Evolutionary conservation across 2,329 filamentous ascomycete species (phyloP).

Genomic region (Tolypocladium guangdongense): DNA sequence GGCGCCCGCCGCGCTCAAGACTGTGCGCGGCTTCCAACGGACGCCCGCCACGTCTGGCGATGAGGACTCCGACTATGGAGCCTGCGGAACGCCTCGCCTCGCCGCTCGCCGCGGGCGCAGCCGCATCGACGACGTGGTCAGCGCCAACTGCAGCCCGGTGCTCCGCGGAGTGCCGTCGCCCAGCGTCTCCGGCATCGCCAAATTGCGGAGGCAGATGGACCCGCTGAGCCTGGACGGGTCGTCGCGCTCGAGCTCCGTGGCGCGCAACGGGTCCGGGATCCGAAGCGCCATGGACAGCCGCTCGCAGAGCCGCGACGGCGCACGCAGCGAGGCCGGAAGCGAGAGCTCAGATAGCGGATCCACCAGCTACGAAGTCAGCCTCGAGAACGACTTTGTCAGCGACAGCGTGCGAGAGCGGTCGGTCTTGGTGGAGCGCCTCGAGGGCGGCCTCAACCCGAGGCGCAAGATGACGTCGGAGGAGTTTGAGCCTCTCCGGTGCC

Average conservation of each 20-base stretch:
- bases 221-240: constrained; percentile 54
- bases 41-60: constrained; percentile 44
- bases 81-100: constrained; percentile 25
- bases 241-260: constrained; percentile 45
- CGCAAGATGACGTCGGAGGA: constrained; percentile 88
- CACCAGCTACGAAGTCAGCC: constrained; percentile 74
- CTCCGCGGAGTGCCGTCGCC: constrained; percentile 43
- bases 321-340: constrained; percentile 40
- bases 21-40: constrained; percentile 45
- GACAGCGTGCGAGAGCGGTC: constrained; percentile 40
- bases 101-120: constrained; percentile 27
- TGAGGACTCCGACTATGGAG: constrained; percentile 43
- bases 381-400: constrained; percentile 79
- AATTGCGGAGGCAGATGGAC: constrained; percentile 72
- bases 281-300: constrained; percentile 47
- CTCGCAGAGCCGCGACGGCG: constrained; percentile 44
- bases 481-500: constrained; percentile 81
- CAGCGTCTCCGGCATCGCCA: constrained; percentile 63
- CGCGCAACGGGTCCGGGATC: constrained; percentile 33
- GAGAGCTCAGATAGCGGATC: constrained; percentile 54
- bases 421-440: constrained; percentile 33
- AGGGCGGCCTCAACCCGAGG: constrained; percentile 42
- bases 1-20: constrained; percentile 38
- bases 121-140: constrained; percentile 45
- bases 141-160: constrained; percentile 51